Evolutionary conservation across 129 eudicot species (phyloP), one percentile per base, ranked within the genome.

Genomic region (Artemisia tridentata): DNA sequence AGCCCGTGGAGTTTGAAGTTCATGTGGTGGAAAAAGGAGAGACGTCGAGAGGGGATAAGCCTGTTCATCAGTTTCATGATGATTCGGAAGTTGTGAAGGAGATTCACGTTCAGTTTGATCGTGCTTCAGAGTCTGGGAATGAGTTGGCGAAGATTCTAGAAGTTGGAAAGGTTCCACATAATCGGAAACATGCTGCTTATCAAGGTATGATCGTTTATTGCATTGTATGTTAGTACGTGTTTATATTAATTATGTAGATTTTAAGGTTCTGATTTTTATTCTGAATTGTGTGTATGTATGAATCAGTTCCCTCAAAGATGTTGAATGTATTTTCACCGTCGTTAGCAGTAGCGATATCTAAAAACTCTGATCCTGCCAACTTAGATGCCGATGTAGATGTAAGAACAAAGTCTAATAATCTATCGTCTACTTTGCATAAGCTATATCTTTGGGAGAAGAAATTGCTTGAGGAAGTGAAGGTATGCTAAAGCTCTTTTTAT

Each of bases 371-470:
- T 71, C 77, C 77, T 54, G 84, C 71, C 11, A 47, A 68, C 29
- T 21, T 74, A 75, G 88, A 84, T 13, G 59, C 60, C 45, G 83
- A 78, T 63, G 85, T 73, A 56, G 85, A 83, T 68, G n/a, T 75
- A 73, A 83, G 80, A 53, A 43, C 71, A 65, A 79, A 84, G 75
- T 88, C 91, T 43, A 72, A 73, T 67, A 84, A 76, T 73, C 96
- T 90, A 73, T 95, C 99, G 52, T 86, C 97, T 11, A 88, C 96
- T 46, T 78, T 95, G 74, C 97, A 88, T 64, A 90, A 90, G 74
- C 87, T 95, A 14, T 80, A 84, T 65, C 82, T 95, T 21, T 95
- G 99, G 99, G 99, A 95, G 83, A 95, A 95, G 74, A 95, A 95
- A 74, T 76, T 95, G 72, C 88, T 78, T 60, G 95, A 95, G 67